Evolutionary conservation across 371 early-diverging fungal species (phyloP), one percentile per base, ranked within the genome.

Genomic region (Smittium culicis): DNA sequence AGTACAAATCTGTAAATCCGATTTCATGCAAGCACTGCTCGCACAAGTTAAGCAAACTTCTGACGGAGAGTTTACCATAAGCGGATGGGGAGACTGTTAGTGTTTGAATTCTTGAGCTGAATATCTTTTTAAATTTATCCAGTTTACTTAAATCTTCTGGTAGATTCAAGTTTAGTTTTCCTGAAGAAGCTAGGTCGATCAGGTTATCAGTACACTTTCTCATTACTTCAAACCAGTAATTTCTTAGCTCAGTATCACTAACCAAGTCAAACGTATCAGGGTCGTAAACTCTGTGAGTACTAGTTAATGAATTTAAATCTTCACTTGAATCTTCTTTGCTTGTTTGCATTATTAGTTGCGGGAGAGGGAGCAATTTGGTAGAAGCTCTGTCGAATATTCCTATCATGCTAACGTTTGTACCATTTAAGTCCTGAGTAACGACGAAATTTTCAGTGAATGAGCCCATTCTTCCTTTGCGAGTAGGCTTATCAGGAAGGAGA

Each of bases 361-460:
- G 84, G 65, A 88, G 82, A 29, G 76, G 59, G 25, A 73, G 66
- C 17, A 85, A 71, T 45, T 66, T 60, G 1, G 78, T 68, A 25
- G 80, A 77, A 54, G 74, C 76, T n/a, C 74, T 72, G 67, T 87
- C 87, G 61, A 87, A 69, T 35, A 80, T 71, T 8, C 88, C 88
- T 35, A 84, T 79, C 20, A 85, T 80, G 29, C 77, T 71, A 1
- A 78, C 70, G 0, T 75, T 69, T 8, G 75, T 67, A 16, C 71
- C 74, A 54, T 71, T 73, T 2, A 83, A 78, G 32, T 75, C 73
- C 62, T 79, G 73, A 8, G 83, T 72, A 0, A 84, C 78, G 27
- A 79, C 81, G 66, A 88, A 89, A 73, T 90, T 90, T 73, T 90
- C 91, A 5, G 83, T 83, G 62, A 85, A 89, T 62, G 89, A 87